Percentiles rank a stretch among this genome's conserved stretches.
These are phyloP conservation scores for Globisporangium iwayamae DNA, from an alignment of 352 stramenopile species.

Conservation along the genomic window DNA sequence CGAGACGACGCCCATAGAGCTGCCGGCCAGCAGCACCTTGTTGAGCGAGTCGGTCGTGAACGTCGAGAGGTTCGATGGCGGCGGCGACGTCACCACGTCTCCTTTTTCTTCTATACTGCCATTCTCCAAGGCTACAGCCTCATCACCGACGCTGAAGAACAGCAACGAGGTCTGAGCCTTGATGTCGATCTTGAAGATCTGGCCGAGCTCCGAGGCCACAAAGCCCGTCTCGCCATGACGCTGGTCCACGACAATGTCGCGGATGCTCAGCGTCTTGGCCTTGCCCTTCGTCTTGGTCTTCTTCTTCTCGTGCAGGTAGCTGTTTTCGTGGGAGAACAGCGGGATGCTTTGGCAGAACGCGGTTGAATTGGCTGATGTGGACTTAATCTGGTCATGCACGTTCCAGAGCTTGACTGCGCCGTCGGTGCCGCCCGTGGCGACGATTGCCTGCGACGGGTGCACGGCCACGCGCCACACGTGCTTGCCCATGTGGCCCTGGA, in stretches of 20 bases:
- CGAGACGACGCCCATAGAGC: slow-evolving; percentile 42
- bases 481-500: slow-evolving; percentile 71
- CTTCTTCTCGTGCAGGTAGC: not conserved
- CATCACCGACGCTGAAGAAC: slow-evolving; percentile 26
- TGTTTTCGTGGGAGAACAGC: slow-evolving; percentile 8
- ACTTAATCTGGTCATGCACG: slow-evolving; percentile 50
- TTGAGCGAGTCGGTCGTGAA: slow-evolving; percentile 34
- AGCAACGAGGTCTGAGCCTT: slow-evolving; percentile 23
- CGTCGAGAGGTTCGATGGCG: slow-evolving; percentile 29
- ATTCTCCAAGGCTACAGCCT: not conserved
- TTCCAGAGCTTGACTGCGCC: slow-evolving; percentile 81
- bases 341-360: slow-evolving; percentile 18
- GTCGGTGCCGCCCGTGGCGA: slow-evolving; percentile 78
- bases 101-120: not conserved
- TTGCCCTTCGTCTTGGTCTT: slow-evolving; percentile 28
- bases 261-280: slow-evolving; percentile 30
- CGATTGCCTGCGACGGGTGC: slow-evolving; percentile 33
- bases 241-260: slow-evolving; percentile 44
- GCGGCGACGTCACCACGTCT: not conserved
- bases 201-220: slow-evolving; percentile 59
- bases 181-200: slow-evolving; percentile 49
- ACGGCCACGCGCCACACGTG: slow-evolving; percentile 78
- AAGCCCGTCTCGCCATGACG: slow-evolving; percentile 33
- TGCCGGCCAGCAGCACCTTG: slow-evolving; percentile 48
- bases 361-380: slow-evolving; percentile 20